These are phyloP conservation scores for Niveomyces coronatus DNA, from an alignment of 2,329 filamentous ascomycete species.

Conservation along the genomic window DNA sequence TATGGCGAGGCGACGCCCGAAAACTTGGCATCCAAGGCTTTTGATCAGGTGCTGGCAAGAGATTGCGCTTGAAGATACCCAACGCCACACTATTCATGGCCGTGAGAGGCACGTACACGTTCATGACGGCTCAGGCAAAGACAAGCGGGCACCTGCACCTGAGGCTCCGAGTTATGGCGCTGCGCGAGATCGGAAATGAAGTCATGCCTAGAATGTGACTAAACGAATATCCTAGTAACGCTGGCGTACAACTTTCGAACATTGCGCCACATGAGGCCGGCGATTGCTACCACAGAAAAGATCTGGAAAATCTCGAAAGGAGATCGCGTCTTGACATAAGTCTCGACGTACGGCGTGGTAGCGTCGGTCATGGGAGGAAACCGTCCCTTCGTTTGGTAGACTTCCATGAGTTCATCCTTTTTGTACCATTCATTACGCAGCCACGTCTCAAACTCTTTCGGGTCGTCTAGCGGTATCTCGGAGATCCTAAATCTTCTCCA, in stretches of 20 bases:
- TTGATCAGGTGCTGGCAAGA: background rate
- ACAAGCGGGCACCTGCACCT: too few relatives aligned
- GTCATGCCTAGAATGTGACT: background rate
- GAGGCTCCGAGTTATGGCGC: too few relatives aligned
- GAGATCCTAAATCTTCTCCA: constrained; percentile 78
- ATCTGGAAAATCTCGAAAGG: constrained; percentile 47
- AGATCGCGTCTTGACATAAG: constrained; percentile 43
- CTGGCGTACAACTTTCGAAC: constrained; percentile 18
- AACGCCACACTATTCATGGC: too few relatives aligned
- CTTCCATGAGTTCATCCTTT: constrained; percentile 81
- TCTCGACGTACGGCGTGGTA: constrained; percentile 43
- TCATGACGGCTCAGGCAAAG: background rate
- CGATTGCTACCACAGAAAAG: constrained; percentile 38
- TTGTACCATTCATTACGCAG: constrained; percentile 79
- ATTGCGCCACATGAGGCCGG: constrained; percentile 32
- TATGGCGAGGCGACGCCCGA: background rate
- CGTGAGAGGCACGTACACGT: background rate
- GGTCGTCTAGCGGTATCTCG: constrained; percentile 70
- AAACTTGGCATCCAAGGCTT: background rate
- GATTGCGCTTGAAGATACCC: too few relatives aligned
- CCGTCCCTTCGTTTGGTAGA: constrained; percentile 64
- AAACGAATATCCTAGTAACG: constrained; percentile 4
- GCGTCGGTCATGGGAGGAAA: constrained; percentile 61
- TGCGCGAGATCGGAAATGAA: too few relatives aligned
- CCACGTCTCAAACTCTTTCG: constrained; percentile 73